phyloP scores from a whole-genome alignment of 2,329 filamentous ascomycete genomes.

The Colletotrichum incanum region DNA sequence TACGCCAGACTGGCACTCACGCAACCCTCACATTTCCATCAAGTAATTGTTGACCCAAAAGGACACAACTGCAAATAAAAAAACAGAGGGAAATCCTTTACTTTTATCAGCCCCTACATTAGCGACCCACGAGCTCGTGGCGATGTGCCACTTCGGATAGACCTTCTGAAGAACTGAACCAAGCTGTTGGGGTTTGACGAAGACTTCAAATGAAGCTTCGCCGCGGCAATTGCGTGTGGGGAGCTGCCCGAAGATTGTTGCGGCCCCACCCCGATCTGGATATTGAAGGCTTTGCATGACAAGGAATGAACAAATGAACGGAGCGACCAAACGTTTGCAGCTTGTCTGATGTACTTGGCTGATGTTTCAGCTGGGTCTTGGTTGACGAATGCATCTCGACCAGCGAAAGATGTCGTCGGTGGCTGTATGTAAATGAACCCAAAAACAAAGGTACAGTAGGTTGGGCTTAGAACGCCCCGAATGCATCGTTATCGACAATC shows the following conservation, averaged over 20 bases:
- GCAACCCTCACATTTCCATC: not conserved
- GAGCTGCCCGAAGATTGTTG: too few relatives aligned
- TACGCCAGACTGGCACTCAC: not conserved
- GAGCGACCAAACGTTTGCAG: not conserved
- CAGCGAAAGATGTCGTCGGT: not conserved
- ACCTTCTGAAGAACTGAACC: not conserved
- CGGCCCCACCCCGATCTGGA: not conserved
- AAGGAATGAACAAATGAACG: not conserved
- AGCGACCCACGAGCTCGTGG: not conserved
- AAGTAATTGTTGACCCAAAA: not conserved
- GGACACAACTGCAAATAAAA: not conserved
- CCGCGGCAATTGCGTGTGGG: not conserved
- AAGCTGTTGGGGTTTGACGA: not conserved
- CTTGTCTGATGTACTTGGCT: constrained; percentile 2
- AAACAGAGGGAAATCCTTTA: too few relatives aligned
- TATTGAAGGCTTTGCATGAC: not conserved
- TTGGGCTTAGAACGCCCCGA: not conserved
- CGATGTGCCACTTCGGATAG: not conserved
- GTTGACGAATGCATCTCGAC: not conserved
- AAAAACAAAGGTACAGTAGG: not conserved
- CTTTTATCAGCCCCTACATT: not conserved
- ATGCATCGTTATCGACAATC: too few relatives aligned
- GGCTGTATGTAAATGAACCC: not conserved
- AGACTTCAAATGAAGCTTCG: not conserved
- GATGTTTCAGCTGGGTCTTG: not conserved